Base-by-base conservation (phyloP, 2,329 filamentous ascomycete genomes). In the Phyllosticta ampelicida region DNA sequence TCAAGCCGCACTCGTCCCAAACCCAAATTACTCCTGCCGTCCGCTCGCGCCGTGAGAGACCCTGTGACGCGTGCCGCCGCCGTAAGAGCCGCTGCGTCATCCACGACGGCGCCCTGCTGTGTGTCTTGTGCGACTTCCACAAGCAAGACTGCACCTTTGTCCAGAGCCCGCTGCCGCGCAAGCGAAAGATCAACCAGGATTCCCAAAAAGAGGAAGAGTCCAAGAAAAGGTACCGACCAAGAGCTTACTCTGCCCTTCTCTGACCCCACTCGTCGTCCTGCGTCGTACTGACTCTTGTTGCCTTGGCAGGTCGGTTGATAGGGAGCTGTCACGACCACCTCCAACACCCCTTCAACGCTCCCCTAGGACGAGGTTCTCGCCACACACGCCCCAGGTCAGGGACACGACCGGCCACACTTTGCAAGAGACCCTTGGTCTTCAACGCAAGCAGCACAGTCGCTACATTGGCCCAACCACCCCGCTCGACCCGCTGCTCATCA, bases 401-500 rank as follows among this genome's bases (percentile, higher is more conserved):
- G 67, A 72, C 58, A 62, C 69, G 56, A 68, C 69, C 53, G 67
- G 69, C 54, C 50, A 66, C 60, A 63, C 66, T 16, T 68, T 77
- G 13, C 75, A 76, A 62, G 75, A 78, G 66, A 76, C 75, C 11
- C 63, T 94, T 60, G 89, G 89, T 60, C 78, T 94, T 63, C 88
- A 92, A 69, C 77, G 82, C 66, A 86, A 89, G 70, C 84, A 87
- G 61, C 90, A 87, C 70, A 90, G 87, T 73, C 86, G 89, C 72
- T 89, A 92, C 68, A 89, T 94, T 65, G 89, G 89, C 23, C 83
- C 86, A 60, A 92, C 87, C 54, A 90, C 88, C 54, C 87, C 90
- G 65, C 89, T 91, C 68, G 89, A 94, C 69, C 86, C 87, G 16
- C 86, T 86, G n/a, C 78, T 94, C 57, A 89, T 92, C 72, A 87